Percentiles rank a stretch among this genome's conserved stretches.
These are phyloP conservation scores for Penicillium sp. DNA, from an alignment of 2,329 filamentous ascomycete genomes.

Conservation along the genomic window DNA sequence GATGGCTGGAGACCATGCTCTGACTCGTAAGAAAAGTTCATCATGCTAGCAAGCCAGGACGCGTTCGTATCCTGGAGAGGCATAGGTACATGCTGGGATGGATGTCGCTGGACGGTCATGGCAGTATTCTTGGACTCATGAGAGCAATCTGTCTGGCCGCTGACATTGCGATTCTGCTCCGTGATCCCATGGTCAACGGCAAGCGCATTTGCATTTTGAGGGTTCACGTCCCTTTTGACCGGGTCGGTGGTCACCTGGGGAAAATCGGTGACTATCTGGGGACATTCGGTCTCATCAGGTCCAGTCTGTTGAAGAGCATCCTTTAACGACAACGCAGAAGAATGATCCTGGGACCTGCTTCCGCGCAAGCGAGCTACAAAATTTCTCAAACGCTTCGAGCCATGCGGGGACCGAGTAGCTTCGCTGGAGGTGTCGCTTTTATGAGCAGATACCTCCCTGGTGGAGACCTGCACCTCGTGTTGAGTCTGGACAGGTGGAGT, in stretches of 20 bases:
- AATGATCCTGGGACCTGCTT: constrained; percentile 8
- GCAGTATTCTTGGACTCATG: constrained; percentile 31
- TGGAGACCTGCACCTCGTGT: not conserved
- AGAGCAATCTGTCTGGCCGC: constrained; percentile 30
- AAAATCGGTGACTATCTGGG: not conserved
- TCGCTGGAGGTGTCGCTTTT: not conserved
- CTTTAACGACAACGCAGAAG: not conserved
- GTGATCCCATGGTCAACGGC: not conserved
- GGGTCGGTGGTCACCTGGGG: constrained; percentile 4
- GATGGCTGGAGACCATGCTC: constrained; percentile 7
- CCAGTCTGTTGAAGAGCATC: not conserved
- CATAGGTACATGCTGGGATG: constrained; percentile 26
- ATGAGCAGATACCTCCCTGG: not conserved
- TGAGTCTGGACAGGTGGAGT: not conserved
- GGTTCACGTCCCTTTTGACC: constrained; percentile 3
- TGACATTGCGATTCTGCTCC: constrained; percentile 28
- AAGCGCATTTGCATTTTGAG: not conserved
- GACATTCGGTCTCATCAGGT: not conserved
- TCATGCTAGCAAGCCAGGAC: constrained; percentile 6
- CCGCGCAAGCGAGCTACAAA: constrained; percentile 11
- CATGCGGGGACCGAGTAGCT: constrained; percentile 7
- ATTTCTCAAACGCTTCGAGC: constrained; percentile 10
- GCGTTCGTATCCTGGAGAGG: constrained; percentile 16
- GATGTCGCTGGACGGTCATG: constrained; percentile 31
- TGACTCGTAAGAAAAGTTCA: constrained; percentile 1